Percentiles rank a stretch among this genome's conserved stretches.
Conservation (phyloP, 768 basidiomycete genomes). For the Lentinula boryana region DNA sequence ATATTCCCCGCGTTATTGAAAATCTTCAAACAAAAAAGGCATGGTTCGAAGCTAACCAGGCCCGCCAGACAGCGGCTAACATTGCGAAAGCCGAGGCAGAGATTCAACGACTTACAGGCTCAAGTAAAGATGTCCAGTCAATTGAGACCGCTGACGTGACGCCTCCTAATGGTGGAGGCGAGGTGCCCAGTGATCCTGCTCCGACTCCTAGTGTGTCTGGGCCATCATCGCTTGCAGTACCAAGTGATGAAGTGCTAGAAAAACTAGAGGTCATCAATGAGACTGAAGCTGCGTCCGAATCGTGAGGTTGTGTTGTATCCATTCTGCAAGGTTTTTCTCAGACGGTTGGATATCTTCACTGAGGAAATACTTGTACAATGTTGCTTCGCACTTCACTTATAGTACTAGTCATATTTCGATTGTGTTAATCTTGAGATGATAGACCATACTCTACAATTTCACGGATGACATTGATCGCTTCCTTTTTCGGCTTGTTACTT, state of each 20-base stretch:
- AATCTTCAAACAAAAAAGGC: constrained; percentile 91
- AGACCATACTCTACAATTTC: too few relatives aligned
- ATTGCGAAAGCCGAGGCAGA: constrained; percentile 74
- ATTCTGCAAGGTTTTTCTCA: neutral
- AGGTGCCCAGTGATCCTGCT: constrained; percentile 38
- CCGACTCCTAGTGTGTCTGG: constrained; percentile 32
- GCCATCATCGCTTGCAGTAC: constrained; percentile 22
- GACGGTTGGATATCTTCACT: neutral
- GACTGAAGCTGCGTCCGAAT: constrained; percentile 19
- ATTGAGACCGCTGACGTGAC: constrained; percentile 25
- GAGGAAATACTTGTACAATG: neutral
- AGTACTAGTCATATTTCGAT: too few relatives aligned
- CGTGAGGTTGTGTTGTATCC: constrained; percentile 3
- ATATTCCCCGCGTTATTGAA: constrained; percentile 79
- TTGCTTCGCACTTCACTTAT: neutral
- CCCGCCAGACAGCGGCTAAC: constrained; percentile 70
- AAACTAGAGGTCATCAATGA: constrained; percentile 36
- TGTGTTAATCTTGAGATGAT: too few relatives aligned
- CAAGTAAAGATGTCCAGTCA: constrained; percentile 29
- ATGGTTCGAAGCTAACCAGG: constrained; percentile 94
- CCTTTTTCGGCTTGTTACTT: too few relatives aligned
- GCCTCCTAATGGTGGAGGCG: constrained; percentile 33
- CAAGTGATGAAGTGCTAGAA: constrained; percentile 34
- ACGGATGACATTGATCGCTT: too few relatives aligned
- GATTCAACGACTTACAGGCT: constrained; percentile 53